Base-by-base conservation (phyloP, 2,329 filamentous ascomycete genomes). In the Claviceps quebecensis region DNA sequence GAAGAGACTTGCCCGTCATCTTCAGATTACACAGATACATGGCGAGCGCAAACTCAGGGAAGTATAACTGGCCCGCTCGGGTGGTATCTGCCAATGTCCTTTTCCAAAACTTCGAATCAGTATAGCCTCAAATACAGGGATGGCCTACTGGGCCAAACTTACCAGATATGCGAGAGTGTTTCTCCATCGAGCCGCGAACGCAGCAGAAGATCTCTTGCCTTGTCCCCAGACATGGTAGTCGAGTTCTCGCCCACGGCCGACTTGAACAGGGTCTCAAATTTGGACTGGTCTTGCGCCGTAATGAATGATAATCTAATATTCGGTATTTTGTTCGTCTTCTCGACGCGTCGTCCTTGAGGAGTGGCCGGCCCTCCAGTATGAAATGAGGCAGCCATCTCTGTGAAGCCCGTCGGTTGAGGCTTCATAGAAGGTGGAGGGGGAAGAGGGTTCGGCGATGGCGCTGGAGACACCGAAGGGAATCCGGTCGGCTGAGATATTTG, bases 21-120 rank as follows among this genome's bases (percentile, higher is more conserved):
- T 85, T 93, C 58, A 98, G 65, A 63, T 97, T 98, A 74, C 93
- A 98, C 36, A 98, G 80, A 61, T 98, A 98, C 93, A 98, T 97
- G 55, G 93, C 87, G 53, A 98, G 75, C 7, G 93, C 93, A 58
- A 98, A 98, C 69, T 98, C 93, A 43, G 93, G 93, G 64, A 98
- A 98, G 63, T 96, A 85, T 36, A 98, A 78, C 67, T 96, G 90
- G 45, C 93, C 93, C 14, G 91, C 93, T 66, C 94, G 91, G 47
- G 93, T 98, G 9, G 93, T 96, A 69, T 98, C 93, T 46, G 89
- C 87, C 22, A 98, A 72, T 19, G 88, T 88, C 88, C 86, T 91
- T 38, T 14, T 41, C 45, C 9, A 34, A 34, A 34, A 52, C 29
- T 45, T 50, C 14, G 17, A 36, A n/a, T 50, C 22, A 40, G 34